Evolutionary conservation across 306 rosid species (phyloP), one percentile per base, ranked within the genome.

Genomic region (Malus fusca): DNA sequence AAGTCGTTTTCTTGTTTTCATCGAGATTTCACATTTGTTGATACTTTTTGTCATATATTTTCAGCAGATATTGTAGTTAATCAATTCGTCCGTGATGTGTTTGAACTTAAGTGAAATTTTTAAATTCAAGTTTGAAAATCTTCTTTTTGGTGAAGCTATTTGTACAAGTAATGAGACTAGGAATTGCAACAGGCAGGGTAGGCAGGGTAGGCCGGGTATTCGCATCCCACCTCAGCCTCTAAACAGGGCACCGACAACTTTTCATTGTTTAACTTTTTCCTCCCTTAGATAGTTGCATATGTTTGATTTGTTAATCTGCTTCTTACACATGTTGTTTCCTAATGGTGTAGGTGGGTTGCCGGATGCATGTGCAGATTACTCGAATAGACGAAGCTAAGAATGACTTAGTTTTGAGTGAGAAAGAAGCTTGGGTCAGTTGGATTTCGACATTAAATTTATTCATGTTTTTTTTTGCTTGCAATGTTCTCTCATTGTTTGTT

Each of bases 401-500:
- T 80, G 90, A 82, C 81, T 80, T 95, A 72, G 80, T 92, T 81
- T 88, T 92, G 73, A 90, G 97, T 73, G 96, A 92, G 82, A 91
- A 82, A 84, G 86, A 82, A 79, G 97, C 99, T 58, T 95, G 97
- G 99, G 99, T 95, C 53, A 80, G 97, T 87, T 88, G 78, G 65
- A 53, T 55, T 72, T 46, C 46, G 15, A 11, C 9, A 51, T 84
- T 77, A 67, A 60, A 69, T 61, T 28, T 63, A 44, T 51, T 81
- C 61, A 68, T 73, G 66, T 60, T 33, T 19, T 71, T 52, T 72
- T 31, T 63, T 73, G 52, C 69, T 30, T 79, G 25, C 33, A 25
- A 19, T 61, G 15, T 43, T 77, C 43, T 68, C 48, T 22, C 6
- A 44, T 31, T 72, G 6, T 58, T 8, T 58, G 28, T 66, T 64